Percentiles rank a stretch among this genome's conserved stretches.
phyloP scores from a whole-genome alignment of 441 rosid species.

The Pelargonium australe region DNA sequence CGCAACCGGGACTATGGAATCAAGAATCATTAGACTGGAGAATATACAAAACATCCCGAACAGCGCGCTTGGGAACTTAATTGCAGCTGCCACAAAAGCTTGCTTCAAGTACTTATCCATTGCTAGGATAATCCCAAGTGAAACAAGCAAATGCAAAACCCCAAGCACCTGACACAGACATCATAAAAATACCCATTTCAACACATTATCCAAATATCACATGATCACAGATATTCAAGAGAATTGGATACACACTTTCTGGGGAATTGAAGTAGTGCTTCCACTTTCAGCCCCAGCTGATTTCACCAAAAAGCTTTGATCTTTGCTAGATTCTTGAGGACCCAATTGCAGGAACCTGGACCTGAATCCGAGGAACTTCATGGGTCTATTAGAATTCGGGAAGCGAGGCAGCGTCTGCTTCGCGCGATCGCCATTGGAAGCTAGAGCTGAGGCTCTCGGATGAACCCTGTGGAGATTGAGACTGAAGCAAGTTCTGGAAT shows the following conservation, averaged over 20 bases:
- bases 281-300: slow-evolving; percentile 40
- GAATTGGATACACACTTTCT: slow-evolving; percentile 35
- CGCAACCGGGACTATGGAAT: slow-evolving; percentile 54
- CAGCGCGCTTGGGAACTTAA: slow-evolving; percentile 91
- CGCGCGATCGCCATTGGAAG: slow-evolving; percentile 25
- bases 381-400: slow-evolving; percentile 15
- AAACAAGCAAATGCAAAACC: slow-evolving; percentile 55
- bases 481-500: slow-evolving; percentile 17
- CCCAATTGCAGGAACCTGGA: slow-evolving; percentile 42
- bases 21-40: slow-evolving; percentile 63
- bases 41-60: slow-evolving; percentile 98
- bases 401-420: slow-evolving; percentile 4
- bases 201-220: neutral
- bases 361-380: slow-evolving; percentile 19
- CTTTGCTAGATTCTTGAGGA: slow-evolving; percentile 22
- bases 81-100: slow-evolving; percentile 74
- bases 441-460: slow-evolving; percentile 8
- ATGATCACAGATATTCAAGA: neutral
- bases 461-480: slow-evolving; percentile 9
- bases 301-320: slow-evolving; percentile 29
- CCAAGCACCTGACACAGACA: slow-evolving; percentile 45
- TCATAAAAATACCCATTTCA: slow-evolving; percentile 2
- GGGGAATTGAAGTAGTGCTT: slow-evolving; percentile 40
- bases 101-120: slow-evolving; percentile 59
- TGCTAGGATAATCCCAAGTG: slow-evolving; percentile 76